Evolutionary conservation across 768 basidiomycete species (phyloP).

Genomic region (Mycena rebaudengoi): DNA sequence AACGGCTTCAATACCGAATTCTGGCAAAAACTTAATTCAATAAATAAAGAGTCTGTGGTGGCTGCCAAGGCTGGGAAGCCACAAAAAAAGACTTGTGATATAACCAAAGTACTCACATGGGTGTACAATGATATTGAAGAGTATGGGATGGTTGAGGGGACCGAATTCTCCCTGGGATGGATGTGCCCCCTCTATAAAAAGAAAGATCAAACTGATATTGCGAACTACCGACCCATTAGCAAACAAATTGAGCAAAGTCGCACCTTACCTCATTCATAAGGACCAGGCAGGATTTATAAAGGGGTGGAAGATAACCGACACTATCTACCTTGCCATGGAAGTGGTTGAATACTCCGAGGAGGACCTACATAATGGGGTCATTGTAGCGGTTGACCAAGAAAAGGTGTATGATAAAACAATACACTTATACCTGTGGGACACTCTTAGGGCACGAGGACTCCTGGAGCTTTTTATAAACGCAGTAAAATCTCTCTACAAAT

Average conservation of each 20-base stretch:
- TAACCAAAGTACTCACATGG: not conserved
- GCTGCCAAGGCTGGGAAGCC: not conserved
- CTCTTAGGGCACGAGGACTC: not conserved
- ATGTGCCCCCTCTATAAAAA: slow-evolving; percentile 14
- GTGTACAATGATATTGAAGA: slow-evolving; percentile 1
- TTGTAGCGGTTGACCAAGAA: too few species aligned
- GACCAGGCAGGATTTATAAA: slow-evolving; percentile 32
- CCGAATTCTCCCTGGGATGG: slow-evolving; percentile 1
- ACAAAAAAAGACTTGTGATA: not conserved
- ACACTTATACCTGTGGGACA: slow-evolving; percentile 20
- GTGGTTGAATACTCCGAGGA: slow-evolving; percentile 15
- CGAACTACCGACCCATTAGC: slow-evolving; percentile 6
- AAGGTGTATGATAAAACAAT: slow-evolving; percentile 31
- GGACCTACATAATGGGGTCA: slow-evolving; percentile 15
- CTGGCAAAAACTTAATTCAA: not conserved
- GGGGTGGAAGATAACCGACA: slow-evolving; percentile 28
- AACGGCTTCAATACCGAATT: not conserved
- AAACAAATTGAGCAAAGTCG: not conserved
- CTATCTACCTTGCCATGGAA: slow-evolving; percentile 21
- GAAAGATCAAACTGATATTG: slow-evolving; percentile 4
- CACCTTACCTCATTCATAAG: not conserved
- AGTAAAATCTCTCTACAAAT: slow-evolving; percentile 25
- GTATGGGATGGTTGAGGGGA: not conserved
- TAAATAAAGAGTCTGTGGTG: not conserved
- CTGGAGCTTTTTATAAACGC: slow-evolving; percentile 19